Percentiles rank a stretch among this genome's conserved stretches.
These are phyloP conservation scores for Chalaropsis ovoidea DNA, from an alignment of 2,329 filamentous ascomycete species.

Conservation along the genomic window DNA sequence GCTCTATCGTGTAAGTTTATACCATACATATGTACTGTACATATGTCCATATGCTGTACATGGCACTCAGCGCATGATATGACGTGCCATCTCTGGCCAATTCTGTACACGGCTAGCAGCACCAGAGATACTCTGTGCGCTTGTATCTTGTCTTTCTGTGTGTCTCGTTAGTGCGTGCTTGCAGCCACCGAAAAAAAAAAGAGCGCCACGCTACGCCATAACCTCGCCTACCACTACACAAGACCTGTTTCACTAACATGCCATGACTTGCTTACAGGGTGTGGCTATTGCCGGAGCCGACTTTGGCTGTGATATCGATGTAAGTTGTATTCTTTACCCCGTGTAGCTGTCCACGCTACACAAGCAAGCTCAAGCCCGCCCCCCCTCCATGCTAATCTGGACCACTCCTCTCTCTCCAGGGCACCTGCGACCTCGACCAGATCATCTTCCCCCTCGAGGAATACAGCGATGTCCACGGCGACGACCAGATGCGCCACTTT, in stretches of 20 bases:
- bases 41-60: too few relatives aligned
- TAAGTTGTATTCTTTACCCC: too few relatives aligned
- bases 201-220: not conserved
- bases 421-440: slow-evolving; percentile 31
- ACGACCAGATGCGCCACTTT: slow-evolving; percentile 49
- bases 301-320: slow-evolving; percentile 38
- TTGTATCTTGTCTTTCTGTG: not conserved
- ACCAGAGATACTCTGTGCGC: too few relatives aligned
- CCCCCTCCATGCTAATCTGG: not conserved
- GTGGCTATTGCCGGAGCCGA: slow-evolving; percentile 38
- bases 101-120: too few relatives aligned
- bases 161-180: not conserved
- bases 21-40: not conserved
- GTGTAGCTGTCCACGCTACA: too few relatives aligned
- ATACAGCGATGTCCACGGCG: slow-evolving; percentile 32
- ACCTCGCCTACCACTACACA: too few relatives aligned
- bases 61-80: too few relatives aligned
- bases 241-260: not conserved
- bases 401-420: slow-evolving; percentile 27
- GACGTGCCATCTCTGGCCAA: too few relatives aligned
- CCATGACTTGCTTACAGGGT: slow-evolving; percentile 26
- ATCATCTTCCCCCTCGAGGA: slow-evolving; percentile 31
- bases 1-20: slow-evolving; percentile 18
- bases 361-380: not conserved
- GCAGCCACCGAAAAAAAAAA: not conserved